Evolutionary conservation across 257 asterid genomes (phyloP).

Genomic region (Penstemon davidsonii): DNA sequence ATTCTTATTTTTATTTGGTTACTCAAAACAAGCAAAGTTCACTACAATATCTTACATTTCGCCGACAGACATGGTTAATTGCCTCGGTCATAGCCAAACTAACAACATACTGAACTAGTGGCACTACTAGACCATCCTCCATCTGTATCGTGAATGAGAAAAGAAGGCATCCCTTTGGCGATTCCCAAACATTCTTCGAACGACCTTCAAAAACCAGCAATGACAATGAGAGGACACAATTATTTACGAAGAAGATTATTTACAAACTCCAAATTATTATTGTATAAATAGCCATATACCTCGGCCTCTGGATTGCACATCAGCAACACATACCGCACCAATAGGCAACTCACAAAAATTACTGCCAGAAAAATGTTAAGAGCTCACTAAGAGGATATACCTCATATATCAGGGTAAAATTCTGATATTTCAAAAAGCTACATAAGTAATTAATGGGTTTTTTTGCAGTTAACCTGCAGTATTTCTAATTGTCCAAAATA

Average conservation of each 20-base stretch:
- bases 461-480: too few species aligned
- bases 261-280: neutral
- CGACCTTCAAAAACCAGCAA: constrained; percentile 57
- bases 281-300: constrained; percentile 44
- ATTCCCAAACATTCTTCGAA: constrained; percentile 84
- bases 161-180: constrained; percentile 93
- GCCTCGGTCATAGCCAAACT: constrained; percentile 90
- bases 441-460: too few species aligned
- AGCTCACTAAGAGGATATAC: too few species aligned
- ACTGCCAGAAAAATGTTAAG: constrained; percentile 38
- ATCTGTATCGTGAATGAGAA: constrained; percentile 87
- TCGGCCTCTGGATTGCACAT: constrained; percentile 87
- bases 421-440: too few species aligned
- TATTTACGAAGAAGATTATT: neutral
- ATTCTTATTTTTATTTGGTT: too few species aligned
- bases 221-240: neutral
- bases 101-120: constrained; percentile 84
- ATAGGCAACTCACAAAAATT: constrained; percentile 74
- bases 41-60: constrained; percentile 47
- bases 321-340: constrained; percentile 87
- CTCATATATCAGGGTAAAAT: too few species aligned
- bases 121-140: constrained; percentile 92
- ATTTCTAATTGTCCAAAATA: too few species aligned
- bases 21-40: constrained; percentile 1
- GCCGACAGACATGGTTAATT: constrained; percentile 65